A percentile compares a stretch with the other conserved stretches of the same genome.
Conservation (phyloP, 495 filamentous ascomycete species). For the Neurospora cerealis region DNA sequence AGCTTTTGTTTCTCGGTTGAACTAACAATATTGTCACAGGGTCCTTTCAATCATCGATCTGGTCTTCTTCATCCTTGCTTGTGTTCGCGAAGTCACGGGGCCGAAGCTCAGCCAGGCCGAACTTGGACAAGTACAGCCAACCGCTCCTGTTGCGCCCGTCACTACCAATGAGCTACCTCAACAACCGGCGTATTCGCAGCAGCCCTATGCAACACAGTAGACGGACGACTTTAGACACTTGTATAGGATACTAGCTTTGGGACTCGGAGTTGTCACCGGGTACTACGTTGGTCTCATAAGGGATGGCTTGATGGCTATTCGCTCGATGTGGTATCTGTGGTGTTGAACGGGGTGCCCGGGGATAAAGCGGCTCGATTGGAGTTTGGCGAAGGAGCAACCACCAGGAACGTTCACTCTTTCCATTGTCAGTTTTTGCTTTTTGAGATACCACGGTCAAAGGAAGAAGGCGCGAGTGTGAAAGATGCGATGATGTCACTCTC, state of each 20-base stretch:
- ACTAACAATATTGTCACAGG: conserved; percentile 11
- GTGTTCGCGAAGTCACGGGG: conserved; percentile 9
- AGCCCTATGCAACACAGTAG: conserved; percentile 6
- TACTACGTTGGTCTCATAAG: not conserved
- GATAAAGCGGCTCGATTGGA: not conserved
- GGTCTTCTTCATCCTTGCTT: conserved; percentile 25
- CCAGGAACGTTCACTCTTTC: not conserved
- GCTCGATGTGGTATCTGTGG: not conserved
- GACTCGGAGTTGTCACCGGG: not conserved
- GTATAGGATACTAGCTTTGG: not conserved
- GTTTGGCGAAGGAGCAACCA: not conserved
- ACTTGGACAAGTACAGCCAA: conserved; percentile 23
- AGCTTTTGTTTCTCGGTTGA: not conserved
- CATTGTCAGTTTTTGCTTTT: not conserved
- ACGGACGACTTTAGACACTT: not conserved
- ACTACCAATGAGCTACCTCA: conserved; percentile 3
- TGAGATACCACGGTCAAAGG: not conserved
- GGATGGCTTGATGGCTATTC: not conserved
- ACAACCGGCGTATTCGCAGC: conserved; percentile 9
- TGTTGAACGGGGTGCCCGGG: not conserved
- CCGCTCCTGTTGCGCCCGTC: conserved; percentile 1
- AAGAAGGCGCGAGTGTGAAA: not conserved
- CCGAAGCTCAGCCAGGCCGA: conserved; percentile 13
- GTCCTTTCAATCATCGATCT: conserved; percentile 26
- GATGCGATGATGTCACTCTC: not conserved